phyloP scores from a whole-genome alignment of 345 rosid genomes.

The Orychophragmus violaceus region DNA sequence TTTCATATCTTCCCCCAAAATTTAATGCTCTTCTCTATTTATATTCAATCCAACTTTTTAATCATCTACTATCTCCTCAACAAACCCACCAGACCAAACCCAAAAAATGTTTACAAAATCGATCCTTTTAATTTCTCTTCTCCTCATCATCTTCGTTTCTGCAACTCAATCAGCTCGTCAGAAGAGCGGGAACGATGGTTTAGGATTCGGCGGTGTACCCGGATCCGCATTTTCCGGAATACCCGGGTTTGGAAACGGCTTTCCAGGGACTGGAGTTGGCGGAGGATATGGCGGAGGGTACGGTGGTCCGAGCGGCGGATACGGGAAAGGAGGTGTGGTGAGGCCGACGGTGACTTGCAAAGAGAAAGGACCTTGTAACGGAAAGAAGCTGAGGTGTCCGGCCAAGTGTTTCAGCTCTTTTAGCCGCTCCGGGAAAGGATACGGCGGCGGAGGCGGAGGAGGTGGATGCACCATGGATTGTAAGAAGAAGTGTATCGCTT shows the following conservation, averaged over 20 bases:
- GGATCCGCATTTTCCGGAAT: slow-evolving; percentile 44
- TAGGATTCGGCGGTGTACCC: slow-evolving; percentile 43
- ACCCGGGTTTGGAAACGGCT: slow-evolving; percentile 54
- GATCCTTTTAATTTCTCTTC: slow-evolving; percentile 23
- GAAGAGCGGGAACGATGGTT: slow-evolving; percentile 31
- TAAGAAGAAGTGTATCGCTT: slow-evolving; percentile 89
- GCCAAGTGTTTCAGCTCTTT: slow-evolving; percentile 87
- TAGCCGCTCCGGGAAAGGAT: slow-evolving; percentile 88
- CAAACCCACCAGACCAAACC: background rate
- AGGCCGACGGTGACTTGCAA: slow-evolving; percentile 67
- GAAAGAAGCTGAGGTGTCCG: slow-evolving; percentile 84
- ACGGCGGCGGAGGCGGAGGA: slow-evolving; percentile 92
- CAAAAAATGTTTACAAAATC: slow-evolving; percentile 33
- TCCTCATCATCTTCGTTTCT: slow-evolving; percentile 34
- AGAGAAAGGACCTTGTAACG: slow-evolving; percentile 72
- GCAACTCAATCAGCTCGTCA: slow-evolving; percentile 38
- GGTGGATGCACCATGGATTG: slow-evolving; percentile 97
- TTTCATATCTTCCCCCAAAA: slow-evolving; percentile 16
- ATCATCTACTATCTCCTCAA: background rate
- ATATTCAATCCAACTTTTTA: slow-evolving; percentile 6
- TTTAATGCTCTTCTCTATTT: slow-evolving; percentile 8
- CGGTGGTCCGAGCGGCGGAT: slow-evolving; percentile 72
- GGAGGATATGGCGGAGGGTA: slow-evolving; percentile 68
- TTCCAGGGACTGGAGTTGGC: slow-evolving; percentile 26
- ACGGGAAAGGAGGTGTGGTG: slow-evolving; percentile 50